phyloP scores from a whole-genome alignment of 768 basidiomycete species.

The Pisolithus albus region DNA sequence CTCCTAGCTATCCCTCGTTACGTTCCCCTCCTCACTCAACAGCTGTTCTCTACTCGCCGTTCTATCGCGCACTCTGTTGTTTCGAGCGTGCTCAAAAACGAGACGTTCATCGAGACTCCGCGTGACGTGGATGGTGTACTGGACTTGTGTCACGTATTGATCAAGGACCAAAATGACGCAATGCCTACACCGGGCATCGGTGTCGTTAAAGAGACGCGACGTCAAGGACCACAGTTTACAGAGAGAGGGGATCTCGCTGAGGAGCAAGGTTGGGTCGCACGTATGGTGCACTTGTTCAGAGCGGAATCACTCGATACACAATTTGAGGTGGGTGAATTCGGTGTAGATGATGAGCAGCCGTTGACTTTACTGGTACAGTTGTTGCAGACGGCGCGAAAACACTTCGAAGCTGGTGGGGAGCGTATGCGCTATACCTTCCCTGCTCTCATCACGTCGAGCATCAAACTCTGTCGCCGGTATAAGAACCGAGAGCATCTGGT shows the following conservation, averaged over 20 bases:
- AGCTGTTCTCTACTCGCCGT: slow-evolving; percentile 85
- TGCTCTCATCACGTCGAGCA: slow-evolving; percentile 86
- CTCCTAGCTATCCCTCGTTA: slow-evolving; percentile 95
- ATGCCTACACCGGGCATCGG: slow-evolving; percentile 24
- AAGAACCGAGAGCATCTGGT: slow-evolving; percentile 74
- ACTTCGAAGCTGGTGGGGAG: slow-evolving; percentile 89
- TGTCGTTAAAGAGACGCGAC: slow-evolving; percentile 39
- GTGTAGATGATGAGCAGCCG: background rate
- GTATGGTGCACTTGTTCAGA: slow-evolving; percentile 95
- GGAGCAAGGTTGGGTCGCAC: slow-evolving; percentile 97
- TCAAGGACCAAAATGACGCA: slow-evolving; percentile 74
- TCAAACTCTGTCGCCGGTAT: slow-evolving; percentile 89
- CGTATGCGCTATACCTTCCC: slow-evolving; percentile 97
- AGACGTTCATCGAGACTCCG: slow-evolving; percentile 87
- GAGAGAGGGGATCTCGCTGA: slow-evolving; percentile 93
- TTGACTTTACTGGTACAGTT: slow-evolving; percentile 42
- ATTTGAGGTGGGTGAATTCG: slow-evolving; percentile 59
- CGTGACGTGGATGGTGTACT: slow-evolving; percentile 94
- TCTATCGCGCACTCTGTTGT: slow-evolving; percentile 94
- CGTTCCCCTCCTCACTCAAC: slow-evolving; percentile 70
- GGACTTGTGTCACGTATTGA: slow-evolving; percentile 86
- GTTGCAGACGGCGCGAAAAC: slow-evolving; percentile 81
- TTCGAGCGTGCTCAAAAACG: slow-evolving; percentile 92
- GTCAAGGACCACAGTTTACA: slow-evolving; percentile 52
- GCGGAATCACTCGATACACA: slow-evolving; percentile 83